These are phyloP conservation scores for Pelargonium australe DNA, from an alignment of 441 rosid species.

Conservation along the genomic window DNA sequence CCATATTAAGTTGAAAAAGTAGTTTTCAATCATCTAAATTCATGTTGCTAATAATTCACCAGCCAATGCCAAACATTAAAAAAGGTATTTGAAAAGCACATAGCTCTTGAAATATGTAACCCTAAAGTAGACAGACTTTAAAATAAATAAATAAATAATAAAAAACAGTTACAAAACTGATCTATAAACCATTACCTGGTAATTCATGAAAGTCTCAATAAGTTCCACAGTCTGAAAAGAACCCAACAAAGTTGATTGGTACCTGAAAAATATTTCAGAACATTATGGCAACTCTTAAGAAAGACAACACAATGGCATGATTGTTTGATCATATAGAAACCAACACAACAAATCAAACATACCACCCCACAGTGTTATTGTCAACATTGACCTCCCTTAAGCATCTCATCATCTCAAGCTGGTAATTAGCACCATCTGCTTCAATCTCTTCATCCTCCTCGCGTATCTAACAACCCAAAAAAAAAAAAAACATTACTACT, in stretches of 20 bases:
- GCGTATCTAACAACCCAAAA: slow-evolving; percentile 36
- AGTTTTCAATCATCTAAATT: no score
- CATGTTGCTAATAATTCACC: no score
- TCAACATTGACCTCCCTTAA: slow-evolving; percentile 95
- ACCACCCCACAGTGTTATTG: slow-evolving; percentile 96
- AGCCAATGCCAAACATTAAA: no score
- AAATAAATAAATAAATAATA: no score
- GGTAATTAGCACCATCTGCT: slow-evolving; percentile 95
- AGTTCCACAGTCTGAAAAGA: slow-evolving; percentile 87
- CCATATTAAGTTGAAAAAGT: no score
- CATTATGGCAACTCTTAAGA: not conserved
- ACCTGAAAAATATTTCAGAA: slow-evolving; percentile 41
- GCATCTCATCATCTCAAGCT: slow-evolving; percentile 99
- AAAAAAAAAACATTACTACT: not conserved
- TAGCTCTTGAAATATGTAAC: no score
- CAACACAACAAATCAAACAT: slow-evolving; percentile 11
- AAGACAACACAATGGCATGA: not conserved
- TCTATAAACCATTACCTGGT: slow-evolving; percentile 52
- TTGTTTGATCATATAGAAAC: not conserved
- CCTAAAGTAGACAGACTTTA: no score
- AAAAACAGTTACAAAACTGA: not conserved
- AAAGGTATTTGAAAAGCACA: no score
- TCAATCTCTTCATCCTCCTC: slow-evolving; percentile 95
- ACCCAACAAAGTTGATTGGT: slow-evolving; percentile 90
- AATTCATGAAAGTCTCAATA: slow-evolving; percentile 95